Base-by-base conservation (phyloP, 345 rosid genomes). In the Salix udensis region DNA sequence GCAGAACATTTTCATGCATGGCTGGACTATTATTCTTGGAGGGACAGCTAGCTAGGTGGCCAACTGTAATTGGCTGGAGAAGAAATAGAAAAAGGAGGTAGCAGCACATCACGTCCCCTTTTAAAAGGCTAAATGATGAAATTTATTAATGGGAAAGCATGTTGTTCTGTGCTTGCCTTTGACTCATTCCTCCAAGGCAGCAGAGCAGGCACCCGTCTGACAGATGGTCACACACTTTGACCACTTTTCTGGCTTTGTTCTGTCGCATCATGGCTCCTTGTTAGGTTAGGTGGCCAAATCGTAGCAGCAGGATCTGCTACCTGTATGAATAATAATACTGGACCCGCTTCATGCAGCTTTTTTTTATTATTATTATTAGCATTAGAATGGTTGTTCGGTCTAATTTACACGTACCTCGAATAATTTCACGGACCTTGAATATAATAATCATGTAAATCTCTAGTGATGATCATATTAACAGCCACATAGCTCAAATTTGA, bases 401-500 rank as follows among this genome's bases (percentile, higher is more conserved):
- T 30, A 30, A 3, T 30, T 30, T 30, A 0, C 31, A 30, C 3
- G 3, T 2, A 30, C 0, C 31, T 31, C 36, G 6, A 34, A 0
- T 11, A 42, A 42, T 42, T 11, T 42, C 2, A 11, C 0, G 15
- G 0, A 2, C 11, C 0, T 1, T 46, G 1, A 46, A 46, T 0
- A 3, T 13, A 46, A 46, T 4, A 3, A 46, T 3, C 0, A 46
- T 30, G 0, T 30, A 30, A 30, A 0, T 2, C 31, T 30, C 3
- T 30, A 30, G 31, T 30, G 3, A 2, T 3, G 0, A 34, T 34
- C 0, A 31, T 31, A 31, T 31, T 31, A 31, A 4, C 4, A 31
- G 0, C 4, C 4, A 31, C 4, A 31, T 31, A 4, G 34, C 4
- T 4, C 6, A 4, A 34, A 34, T 4, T 34, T 34, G 1, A 34